Percentiles rank a stretch among this genome's conserved stretches.
These are phyloP conservation scores for Rhodosporidiobolus sp. DNA, from an alignment of 768 basidiomycete species.

Conservation along the genomic window DNA sequence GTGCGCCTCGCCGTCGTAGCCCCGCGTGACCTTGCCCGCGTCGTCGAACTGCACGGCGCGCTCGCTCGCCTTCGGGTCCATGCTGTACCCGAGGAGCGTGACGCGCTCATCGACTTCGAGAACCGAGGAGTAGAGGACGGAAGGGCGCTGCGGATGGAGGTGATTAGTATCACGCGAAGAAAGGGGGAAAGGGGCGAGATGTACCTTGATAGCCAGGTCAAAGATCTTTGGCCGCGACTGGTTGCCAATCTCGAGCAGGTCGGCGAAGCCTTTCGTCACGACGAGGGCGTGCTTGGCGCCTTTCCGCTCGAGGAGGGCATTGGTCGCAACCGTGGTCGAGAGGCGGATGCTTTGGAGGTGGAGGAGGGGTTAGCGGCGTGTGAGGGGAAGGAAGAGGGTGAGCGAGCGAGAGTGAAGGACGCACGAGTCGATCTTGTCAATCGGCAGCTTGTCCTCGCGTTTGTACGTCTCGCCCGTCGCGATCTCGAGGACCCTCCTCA, in stretches of 20 bases:
- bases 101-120: constrained; percentile 85
- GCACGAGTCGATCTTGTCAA: constrained; percentile 37
- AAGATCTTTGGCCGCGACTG: constrained; percentile 93
- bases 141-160: too few relatives aligned
- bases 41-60: constrained; percentile 75
- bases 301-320: constrained; percentile 89
- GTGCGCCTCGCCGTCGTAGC: constrained; percentile 62
- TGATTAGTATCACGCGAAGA: too few relatives aligned
- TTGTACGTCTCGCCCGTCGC: constrained; percentile 67
- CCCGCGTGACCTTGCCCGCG: constrained; percentile 62
- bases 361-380: not conserved
- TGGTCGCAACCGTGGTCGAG: constrained; percentile 86
- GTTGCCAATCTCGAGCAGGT: constrained; percentile 88
- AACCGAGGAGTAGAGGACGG: constrained; percentile 65
- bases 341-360: constrained; percentile 9
- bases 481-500: constrained; percentile 75
- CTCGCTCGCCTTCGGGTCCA: constrained; percentile 74
- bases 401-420: too few relatives aligned
- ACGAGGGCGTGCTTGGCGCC: constrained; percentile 86
- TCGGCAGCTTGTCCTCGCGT: constrained; percentile 48
- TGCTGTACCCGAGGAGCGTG: constrained; percentile 87
- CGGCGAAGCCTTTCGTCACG: constrained; percentile 86
- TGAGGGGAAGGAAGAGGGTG: constrained; percentile 2
- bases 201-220: constrained; percentile 84
- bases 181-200: too few relatives aligned